Evolutionary conservation across 805 yeast genomes (phyloP).

Genomic region (Saccharomycopsis sp.): DNA sequence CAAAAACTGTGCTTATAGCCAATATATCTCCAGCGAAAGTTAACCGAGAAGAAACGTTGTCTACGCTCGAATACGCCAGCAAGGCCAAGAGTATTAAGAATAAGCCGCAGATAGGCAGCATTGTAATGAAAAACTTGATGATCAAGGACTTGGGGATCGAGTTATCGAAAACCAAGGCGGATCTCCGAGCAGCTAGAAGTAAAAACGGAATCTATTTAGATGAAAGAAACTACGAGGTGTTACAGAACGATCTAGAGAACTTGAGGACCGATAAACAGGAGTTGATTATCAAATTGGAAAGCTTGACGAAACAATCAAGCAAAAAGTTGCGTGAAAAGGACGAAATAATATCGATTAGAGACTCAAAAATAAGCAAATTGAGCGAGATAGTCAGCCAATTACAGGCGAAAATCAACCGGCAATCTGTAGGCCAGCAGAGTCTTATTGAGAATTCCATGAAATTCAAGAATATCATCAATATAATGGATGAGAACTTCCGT

Average conservation of each 20-base stretch:
- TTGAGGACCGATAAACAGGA: slow-evolving; percentile 46
- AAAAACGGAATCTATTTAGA: slow-evolving; percentile 65
- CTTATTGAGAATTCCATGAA: slow-evolving; percentile 30
- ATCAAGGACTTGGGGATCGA: slow-evolving; percentile 43
- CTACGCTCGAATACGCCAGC: slow-evolving; percentile 82
- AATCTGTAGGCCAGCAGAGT: slow-evolving; percentile 29
- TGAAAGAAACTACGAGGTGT: slow-evolving; percentile 48
- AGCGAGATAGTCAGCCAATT: slow-evolving; percentile 26
- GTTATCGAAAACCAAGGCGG: slow-evolving; percentile 45
- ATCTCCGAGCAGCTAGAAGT: slow-evolving; percentile 52
- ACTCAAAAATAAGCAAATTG: slow-evolving; percentile 23
- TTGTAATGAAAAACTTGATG: slow-evolving; percentile 51
- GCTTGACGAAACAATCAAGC: slow-evolving; percentile 31
- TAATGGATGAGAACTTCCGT: slow-evolving; percentile 27
- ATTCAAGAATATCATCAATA: slow-evolving; percentile 28
- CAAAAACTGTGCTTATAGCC: slow-evolving; percentile 82
- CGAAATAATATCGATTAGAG: slow-evolving; percentile 20
- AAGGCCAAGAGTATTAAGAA: slow-evolving; percentile 78
- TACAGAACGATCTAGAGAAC: slow-evolving; percentile 43
- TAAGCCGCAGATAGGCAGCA: slow-evolving; percentile 59
- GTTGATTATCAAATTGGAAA: slow-evolving; percentile 33
- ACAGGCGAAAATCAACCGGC: slow-evolving; percentile 28
- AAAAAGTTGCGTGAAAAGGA: slow-evolving; percentile 23
- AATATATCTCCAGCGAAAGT: slow-evolving; percentile 78
- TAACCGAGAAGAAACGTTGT: slow-evolving; percentile 73